phyloP scores from a whole-genome alignment of 345 rosid genomes.

The Euphorbia tirucalli region DNA sequence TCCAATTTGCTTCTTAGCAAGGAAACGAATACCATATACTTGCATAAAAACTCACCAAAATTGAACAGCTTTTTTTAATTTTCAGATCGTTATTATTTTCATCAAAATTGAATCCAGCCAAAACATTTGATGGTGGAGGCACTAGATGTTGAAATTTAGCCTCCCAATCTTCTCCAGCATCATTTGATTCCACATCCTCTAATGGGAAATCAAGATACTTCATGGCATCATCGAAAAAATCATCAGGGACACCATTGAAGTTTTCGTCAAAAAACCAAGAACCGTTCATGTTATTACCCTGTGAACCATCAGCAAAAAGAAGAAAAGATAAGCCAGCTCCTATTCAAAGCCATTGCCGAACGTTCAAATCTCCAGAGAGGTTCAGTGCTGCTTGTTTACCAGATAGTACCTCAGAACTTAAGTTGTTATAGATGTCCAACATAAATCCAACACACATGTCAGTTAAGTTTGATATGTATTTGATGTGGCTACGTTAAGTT shows the following conservation, averaged over 20 bases:
- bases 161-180: conserved; percentile 54
- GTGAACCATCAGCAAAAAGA: not conserved
- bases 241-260: conserved; percentile 51
- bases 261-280: conserved; percentile 57
- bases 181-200: conserved; percentile 55
- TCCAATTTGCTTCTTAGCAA: not conserved
- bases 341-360: not conserved
- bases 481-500: conserved; percentile 5
- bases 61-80: conserved; percentile 19
- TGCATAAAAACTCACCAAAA: conserved; percentile 45
- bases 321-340: not conserved
- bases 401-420: not conserved
- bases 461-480: not conserved
- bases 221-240: conserved; percentile 56
- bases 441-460: not conserved
- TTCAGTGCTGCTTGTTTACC: not conserved
- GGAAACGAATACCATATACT: not conserved
- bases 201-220: conserved; percentile 52
- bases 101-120: conserved; percentile 43
- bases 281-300: conserved; percentile 28
- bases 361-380: not conserved
- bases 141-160: conserved; percentile 57
- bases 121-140: conserved; percentile 59
- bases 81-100: conserved; percentile 24
- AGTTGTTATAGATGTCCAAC: not conserved